These are phyloP conservation scores for Penicillium angulare DNA, from an alignment of 495 filamentous ascomycete genomes.

Conservation along the genomic window DNA sequence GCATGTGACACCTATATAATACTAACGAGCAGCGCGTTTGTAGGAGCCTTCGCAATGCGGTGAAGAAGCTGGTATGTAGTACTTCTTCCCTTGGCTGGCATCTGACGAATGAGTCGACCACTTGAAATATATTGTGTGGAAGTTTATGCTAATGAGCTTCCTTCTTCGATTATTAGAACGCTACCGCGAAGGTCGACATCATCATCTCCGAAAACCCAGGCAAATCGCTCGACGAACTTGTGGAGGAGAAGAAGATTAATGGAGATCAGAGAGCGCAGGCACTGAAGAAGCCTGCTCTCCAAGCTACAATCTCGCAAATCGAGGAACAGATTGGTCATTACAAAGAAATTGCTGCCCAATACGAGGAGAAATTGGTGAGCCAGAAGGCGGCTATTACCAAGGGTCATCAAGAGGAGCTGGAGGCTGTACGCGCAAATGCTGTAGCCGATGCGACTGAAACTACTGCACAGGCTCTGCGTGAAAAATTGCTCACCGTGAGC, in stretches of 20 bases:
- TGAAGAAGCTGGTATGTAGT: slow-evolving; percentile 80
- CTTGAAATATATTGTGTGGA: too few species aligned
- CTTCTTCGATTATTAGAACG: slow-evolving; percentile 51
- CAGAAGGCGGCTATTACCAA: slow-evolving; percentile 76
- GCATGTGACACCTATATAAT: neutral
- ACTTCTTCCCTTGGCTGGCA: neutral
- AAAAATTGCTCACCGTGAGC: slow-evolving; percentile 63
- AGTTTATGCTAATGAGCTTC: slow-evolving; percentile 11
- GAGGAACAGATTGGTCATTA: slow-evolving; percentile 83
- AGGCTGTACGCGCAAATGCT: slow-evolving; percentile 63
- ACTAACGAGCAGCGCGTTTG: slow-evolving; percentile 7
- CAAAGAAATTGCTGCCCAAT: slow-evolving; percentile 78
- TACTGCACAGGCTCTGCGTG: slow-evolving; percentile 48
- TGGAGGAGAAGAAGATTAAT: slow-evolving; percentile 82
- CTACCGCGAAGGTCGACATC: slow-evolving; percentile 72
- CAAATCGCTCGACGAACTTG: slow-evolving; percentile 80
- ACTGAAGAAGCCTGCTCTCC: slow-evolving; percentile 84
- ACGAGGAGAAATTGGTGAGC: slow-evolving; percentile 60
- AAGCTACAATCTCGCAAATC: slow-evolving; percentile 67
- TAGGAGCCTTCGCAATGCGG: slow-evolving; percentile 80
- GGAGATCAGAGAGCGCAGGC: slow-evolving; percentile 75
- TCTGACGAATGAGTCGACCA: too few species aligned
- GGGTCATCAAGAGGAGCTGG: slow-evolving; percentile 65
- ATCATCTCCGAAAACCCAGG: slow-evolving; percentile 74
- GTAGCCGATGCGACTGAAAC: slow-evolving; percentile 61